Base-by-base conservation (phyloP, 1,139 yeast genomes). In the Saccharomyces uvarum region DNA sequence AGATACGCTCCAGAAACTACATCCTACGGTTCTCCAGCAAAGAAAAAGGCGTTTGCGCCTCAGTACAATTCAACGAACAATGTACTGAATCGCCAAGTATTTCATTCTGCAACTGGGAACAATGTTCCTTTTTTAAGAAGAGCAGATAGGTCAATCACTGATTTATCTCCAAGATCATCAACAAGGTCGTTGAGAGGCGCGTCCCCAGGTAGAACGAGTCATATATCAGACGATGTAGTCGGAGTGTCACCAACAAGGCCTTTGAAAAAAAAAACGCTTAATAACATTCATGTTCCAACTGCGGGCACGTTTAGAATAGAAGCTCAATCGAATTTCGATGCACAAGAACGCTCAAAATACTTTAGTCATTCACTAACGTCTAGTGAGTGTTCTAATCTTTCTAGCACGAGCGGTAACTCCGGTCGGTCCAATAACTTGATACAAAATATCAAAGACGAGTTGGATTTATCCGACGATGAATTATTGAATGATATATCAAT, bases 21-120 rank as follows among this genome's bases (percentile, higher is more conserved):
- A 27, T 24, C 38, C 13, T 26, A 21, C 9, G 48, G 33, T 27
- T 54, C 57, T 16, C 54, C 60, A 16, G 48, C 41, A n/a, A 55
- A 42, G 26, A 53, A 38, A 21, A 49, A 42, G 21, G 31, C 14
- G 26, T 49, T 5, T 28, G 51, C 51, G 3, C 51, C 51, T 9
- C 44, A 19, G 11, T 38, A 38, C 24, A 5, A 1, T 11, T 16
- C 26, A 38, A 38, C 24, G 11, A 38, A 16, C 11, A 19, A 5
- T 11, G 24, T 38, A 2, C 44, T 26, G 0, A 38, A 6, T 19
- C n/a, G 44, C 1, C 44, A 16, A 16, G 44, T 9, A 13, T 38
- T 38, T 38, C 44, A 38, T 5, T 38, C 24, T 5, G 13, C 44
- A 2, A 38, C 44, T 38, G 44, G 44, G 44, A 38, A 19, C 2